Conservation (phyloP, 2,329 filamentous ascomycete species). For the Grosmannia clavigera region DNA sequence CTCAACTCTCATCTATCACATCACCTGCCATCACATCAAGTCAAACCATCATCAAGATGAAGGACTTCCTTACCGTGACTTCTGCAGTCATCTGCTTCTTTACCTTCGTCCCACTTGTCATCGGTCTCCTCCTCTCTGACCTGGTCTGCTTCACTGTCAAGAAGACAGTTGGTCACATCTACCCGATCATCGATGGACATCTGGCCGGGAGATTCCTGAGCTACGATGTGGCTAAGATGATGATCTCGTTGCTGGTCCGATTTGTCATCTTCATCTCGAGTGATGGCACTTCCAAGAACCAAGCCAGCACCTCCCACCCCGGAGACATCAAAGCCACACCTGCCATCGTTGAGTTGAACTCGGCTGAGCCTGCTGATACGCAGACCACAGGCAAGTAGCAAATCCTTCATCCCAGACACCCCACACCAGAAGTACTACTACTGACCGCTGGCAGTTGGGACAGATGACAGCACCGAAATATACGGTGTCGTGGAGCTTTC, state of each 20-base stretch:
- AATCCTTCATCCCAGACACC: not conserved
- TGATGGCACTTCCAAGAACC: not conserved
- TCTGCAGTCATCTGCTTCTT: not conserved
- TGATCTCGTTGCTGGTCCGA: not conserved
- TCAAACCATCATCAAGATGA: not conserved
- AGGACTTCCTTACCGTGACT: not conserved
- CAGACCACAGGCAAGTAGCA: not conserved
- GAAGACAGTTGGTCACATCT: not conserved
- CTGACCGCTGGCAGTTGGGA: not conserved
- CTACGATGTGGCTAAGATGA: not conserved
- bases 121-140: not conserved
- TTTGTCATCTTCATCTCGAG: not conserved
- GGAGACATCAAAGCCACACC: no score
- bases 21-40: no score
- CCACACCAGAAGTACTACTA: not conserved
- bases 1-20: no score
- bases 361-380: not conserved
- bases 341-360: not conserved
- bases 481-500: not conserved
- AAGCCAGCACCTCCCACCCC: not conserved
- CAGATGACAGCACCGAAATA: not conserved
- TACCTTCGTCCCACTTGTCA: not conserved
- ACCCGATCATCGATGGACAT: not conserved
- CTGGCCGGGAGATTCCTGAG: not conserved
- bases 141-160: not conserved